Evolutionary conservation across 2,329 filamentous ascomycete genomes (phyloP).

Genomic region (Paraphoma sp.): DNA sequence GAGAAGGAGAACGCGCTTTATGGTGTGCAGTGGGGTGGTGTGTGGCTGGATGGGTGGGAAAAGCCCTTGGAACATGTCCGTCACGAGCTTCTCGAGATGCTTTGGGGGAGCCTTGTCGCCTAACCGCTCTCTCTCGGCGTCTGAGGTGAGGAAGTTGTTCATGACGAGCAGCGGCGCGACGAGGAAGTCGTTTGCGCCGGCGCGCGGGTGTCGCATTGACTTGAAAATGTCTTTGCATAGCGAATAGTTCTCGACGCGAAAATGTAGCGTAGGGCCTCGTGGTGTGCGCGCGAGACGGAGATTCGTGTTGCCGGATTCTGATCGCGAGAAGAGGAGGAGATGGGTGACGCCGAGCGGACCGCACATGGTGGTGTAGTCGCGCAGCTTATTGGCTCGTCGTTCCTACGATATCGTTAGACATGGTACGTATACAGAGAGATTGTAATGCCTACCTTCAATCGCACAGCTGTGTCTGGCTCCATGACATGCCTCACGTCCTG

Average conservation of each 20-base stretch:
- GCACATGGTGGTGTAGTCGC: constrained; percentile 95
- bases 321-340: constrained; percentile 90
- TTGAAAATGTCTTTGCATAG: constrained; percentile 88
- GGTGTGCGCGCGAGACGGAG: constrained; percentile 86
- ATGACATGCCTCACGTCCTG: constrained; percentile 91
- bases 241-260: constrained; percentile 93
- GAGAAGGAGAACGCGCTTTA: constrained; percentile 86
- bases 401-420: constrained; percentile 57
- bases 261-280: constrained; percentile 89
- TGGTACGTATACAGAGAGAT: too few relatives aligned
- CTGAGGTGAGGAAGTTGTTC: constrained; percentile 88
- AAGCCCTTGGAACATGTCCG: constrained; percentile 92
- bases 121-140: constrained; percentile 40
- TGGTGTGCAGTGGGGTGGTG: constrained; percentile 86
- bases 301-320: constrained; percentile 89
- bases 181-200: constrained; percentile 79
- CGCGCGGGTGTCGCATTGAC: constrained; percentile 81
- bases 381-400: constrained; percentile 82
- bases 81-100: constrained; percentile 90
- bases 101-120: constrained; percentile 75
- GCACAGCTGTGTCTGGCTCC: constrained; percentile 91
- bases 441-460: constrained; percentile 67
- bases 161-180: constrained; percentile 92
- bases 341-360: constrained; percentile 93
- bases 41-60: constrained; percentile 97